Evolutionary conservation across 148 eudicot genomes (phyloP), one percentile per base, ranked within the genome.

Genomic region (Vaccinium darrowii): DNA sequence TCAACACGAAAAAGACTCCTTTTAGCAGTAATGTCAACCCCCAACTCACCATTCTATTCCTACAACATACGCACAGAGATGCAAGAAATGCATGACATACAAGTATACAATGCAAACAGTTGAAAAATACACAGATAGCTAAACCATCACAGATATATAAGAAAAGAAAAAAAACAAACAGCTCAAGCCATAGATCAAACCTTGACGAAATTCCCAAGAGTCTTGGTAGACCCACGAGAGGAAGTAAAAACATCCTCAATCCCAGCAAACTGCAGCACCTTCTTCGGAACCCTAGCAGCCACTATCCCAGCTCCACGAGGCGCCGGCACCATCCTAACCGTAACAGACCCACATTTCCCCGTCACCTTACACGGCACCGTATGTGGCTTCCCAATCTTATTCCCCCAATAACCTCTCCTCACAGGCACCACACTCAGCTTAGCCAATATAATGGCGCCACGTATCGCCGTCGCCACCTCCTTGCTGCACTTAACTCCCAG

Each of bases 241-340:
- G 91, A 89, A 18, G 97, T 92, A 27, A 94, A 94, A 6, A 92
- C 95, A 89, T 92, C 94, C 7, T 92, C 95, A 87, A 94, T 94
- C n/a, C 97, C 97, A 72, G 97, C 97, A 83, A 94, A 94, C 88
- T 94, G 97, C 18, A 94, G 80, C n/a, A 94, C 97, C 95, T 94
- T 94, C 91, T 92, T 94, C 0, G 97, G 97, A 8, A 94, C 97
- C 27, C 97, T 67, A 8, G 97, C 95, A 2, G 97, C 97, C 14
- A 94, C 95, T 25, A 92, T 94, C 0, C 97, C 97, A 1, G 97
- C 92, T 9, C 97, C 97, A 50, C 95, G 87, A 0, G 97, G 97
- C 2, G 95, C 95, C 11, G 97, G 97, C 4, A 94, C 97, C 93
- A 94, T 89, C 53, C 97, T 58, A 21, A 94, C 97, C 0, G 91